Evolutionary conservation across 1,284 basidiomycete genomes (phyloP).

Genomic region (Leccinum angustisporum): DNA sequence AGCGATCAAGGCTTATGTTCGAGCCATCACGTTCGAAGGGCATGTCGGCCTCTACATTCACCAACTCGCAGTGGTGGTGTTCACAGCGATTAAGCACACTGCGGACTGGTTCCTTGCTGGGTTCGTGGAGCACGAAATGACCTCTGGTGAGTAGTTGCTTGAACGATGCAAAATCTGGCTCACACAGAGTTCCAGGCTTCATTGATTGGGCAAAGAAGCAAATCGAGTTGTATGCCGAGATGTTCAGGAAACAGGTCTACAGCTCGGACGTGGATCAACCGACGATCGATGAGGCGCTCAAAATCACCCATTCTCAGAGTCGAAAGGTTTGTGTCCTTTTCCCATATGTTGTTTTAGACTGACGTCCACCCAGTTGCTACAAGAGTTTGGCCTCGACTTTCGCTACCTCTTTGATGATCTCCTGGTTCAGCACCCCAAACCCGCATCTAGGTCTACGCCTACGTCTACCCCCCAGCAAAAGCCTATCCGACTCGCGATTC

Average conservation of each 20-base stretch:
- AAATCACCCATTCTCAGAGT: conserved; percentile 76
- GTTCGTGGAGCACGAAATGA: conserved; percentile 93
- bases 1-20: conserved; percentile 73
- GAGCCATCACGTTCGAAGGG: conserved; percentile 90
- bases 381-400: conserved; percentile 93
- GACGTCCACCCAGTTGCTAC: conserved; percentile 61
- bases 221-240: conserved; percentile 81
- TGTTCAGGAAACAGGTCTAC: conserved; percentile 92
- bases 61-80: conserved; percentile 80
- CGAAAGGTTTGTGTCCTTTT: conserved; percentile 58
- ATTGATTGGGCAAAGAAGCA: conserved; percentile 93
- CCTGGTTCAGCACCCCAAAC: conserved; percentile 51
- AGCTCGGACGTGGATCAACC: conserved; percentile 69
- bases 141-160: conserved; percentile 64
- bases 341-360: neutral
- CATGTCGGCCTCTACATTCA: conserved; percentile 81
- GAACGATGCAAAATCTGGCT: neutral
- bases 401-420: conserved; percentile 79
- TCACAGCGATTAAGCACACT: conserved; percentile 91
- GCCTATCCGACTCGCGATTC: conserved; percentile 26
- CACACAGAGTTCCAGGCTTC: conserved; percentile 58
- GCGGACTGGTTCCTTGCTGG: conserved; percentile 97
- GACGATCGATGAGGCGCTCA: conserved; percentile 73
- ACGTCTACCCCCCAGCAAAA: conserved; percentile 15
- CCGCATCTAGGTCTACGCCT: conserved; percentile 26